Base-by-base conservation (phyloP, 345 rosid species). In the Moricandia moricandioides region DNA sequence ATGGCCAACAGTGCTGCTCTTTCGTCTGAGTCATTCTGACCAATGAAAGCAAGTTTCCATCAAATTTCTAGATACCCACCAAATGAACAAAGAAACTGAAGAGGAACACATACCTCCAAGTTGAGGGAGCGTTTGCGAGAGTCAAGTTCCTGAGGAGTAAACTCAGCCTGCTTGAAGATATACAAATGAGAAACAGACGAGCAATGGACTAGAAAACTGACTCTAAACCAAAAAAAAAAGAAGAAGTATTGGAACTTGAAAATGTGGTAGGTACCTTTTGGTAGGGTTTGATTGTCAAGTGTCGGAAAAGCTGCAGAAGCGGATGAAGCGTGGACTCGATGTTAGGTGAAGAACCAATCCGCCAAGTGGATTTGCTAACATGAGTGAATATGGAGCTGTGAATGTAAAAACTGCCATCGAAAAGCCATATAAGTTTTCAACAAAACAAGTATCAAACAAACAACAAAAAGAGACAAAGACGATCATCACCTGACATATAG, bases 61-160 rank as follows among this genome's bases (percentile, higher is more conserved):
- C 61, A 55, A 56, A 24, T 17, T 52, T 17, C 21, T 49, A 14
- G 21, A 47, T n/a, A 45, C 17, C 17, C 21, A 49, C 55, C 21
- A 49, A 24, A 54, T 54, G 58, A 54, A 9, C 58, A 54, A 54
- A 54, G 13, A 69, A 63, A 27, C 57, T 27, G 21, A 60, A 68
- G 17, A 61, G 9, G 14, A 33, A 67, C 30, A 60, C 82, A 56
- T 74, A 77, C 88, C 69, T 77, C 73, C 60, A 82, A 67, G 62
- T 82, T 74, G 65, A 82, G 69, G 2, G 62, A 76, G 30, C 77
- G 81, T 70, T 87, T 87, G 63, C 84, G 77, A 4, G 85, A 79
- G 78, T 72, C 40, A 45, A 85, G 86, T 74, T 86, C 88, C 65
- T 74, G 65, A 33, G 85, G 88, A 45, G 82, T 79, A 71, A 83